Percentiles rank a stretch among this genome's conserved stretches.
phyloP scores from a whole-genome alignment of 495 filamentous ascomycete genomes.

The Tuber magnatum region DNA sequence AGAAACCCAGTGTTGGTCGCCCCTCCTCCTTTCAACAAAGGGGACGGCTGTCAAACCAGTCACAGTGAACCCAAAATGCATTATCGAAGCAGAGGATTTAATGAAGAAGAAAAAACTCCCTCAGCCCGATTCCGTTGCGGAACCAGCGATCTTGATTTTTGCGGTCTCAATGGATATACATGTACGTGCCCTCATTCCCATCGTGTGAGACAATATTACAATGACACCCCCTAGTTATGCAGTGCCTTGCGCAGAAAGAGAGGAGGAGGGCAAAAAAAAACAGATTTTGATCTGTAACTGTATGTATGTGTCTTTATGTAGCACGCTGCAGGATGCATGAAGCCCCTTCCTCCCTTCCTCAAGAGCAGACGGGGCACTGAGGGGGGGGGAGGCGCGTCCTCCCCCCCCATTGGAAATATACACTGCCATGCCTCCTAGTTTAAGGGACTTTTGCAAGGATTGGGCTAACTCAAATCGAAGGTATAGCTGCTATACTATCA shows the following conservation, averaged over 20 bases:
- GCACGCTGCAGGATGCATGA: not conserved
- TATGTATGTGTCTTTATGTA: conserved; percentile 1
- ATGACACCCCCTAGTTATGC: not conserved
- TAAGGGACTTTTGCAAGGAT: no score
- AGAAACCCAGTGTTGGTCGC: not conserved
- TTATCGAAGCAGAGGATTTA: not conserved
- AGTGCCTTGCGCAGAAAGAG: not conserved
- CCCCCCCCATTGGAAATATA: no score
- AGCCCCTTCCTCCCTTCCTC: not conserved
- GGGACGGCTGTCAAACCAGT: not conserved
- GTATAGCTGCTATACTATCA: no score
- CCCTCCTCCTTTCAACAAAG: not conserved
- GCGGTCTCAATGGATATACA: not conserved
- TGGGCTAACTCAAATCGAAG: no score
- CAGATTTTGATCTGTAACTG: not conserved
- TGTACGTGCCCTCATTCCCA: not conserved
- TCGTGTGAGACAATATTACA: not conserved
- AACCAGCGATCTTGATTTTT: not conserved
- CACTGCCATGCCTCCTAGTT: no score
- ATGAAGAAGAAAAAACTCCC: not conserved
- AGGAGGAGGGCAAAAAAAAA: not conserved
- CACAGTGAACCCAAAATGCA: not conserved
- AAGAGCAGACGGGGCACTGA: not conserved
- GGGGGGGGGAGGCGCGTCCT: no score
- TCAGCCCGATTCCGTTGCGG: not conserved